Percentiles rank a stretch among this genome's conserved stretches.
Conservation (phyloP, 495 filamentous ascomycete genomes). For the Lasiosphaeriaceae sp. region DNA sequence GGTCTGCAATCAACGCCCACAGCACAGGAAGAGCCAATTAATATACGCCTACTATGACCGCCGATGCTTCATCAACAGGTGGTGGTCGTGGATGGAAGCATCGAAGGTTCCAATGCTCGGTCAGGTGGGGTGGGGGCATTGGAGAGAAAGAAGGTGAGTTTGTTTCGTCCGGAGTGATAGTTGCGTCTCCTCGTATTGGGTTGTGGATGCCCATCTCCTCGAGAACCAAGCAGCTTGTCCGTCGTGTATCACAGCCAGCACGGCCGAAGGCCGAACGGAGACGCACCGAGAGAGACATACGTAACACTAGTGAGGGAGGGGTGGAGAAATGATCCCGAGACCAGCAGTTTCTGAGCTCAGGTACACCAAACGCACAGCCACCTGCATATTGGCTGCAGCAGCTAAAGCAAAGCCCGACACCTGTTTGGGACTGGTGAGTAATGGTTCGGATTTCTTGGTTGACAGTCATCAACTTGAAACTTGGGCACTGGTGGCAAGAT, state of each 20-base stretch:
- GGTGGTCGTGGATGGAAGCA: constrained; percentile 8
- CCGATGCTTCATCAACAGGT: constrained; percentile 14
- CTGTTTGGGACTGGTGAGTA: not conserved
- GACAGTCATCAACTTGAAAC: constrained; percentile 16
- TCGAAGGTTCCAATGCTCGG: constrained; percentile 4
- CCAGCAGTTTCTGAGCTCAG: constrained; percentile 8
- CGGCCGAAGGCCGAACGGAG: not conserved
- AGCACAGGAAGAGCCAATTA: constrained; percentile 8
- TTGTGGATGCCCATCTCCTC: not conserved
- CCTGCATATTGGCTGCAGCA: constrained; percentile 15
- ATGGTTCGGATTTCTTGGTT: not conserved
- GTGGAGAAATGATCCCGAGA: constrained; percentile 6
- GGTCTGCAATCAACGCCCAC: constrained; percentile 9
- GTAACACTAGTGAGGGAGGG: constrained; percentile 9
- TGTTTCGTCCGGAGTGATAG: not conserved
- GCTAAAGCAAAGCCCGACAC: constrained; percentile 13
- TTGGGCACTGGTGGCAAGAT: constrained; percentile 10
- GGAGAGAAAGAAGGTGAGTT: too few relatives aligned
- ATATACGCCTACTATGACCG: constrained; percentile 16
- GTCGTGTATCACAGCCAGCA: not conserved
- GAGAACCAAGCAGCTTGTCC: not conserved
- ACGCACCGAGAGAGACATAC: not conserved
- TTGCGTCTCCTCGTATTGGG: not conserved
- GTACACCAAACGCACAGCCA: constrained; percentile 12
- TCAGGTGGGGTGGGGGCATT: not conserved